phyloP scores from a whole-genome alignment of 2,329 filamentous ascomycete genomes.

The Raffaelea deltoideospora region DNA sequence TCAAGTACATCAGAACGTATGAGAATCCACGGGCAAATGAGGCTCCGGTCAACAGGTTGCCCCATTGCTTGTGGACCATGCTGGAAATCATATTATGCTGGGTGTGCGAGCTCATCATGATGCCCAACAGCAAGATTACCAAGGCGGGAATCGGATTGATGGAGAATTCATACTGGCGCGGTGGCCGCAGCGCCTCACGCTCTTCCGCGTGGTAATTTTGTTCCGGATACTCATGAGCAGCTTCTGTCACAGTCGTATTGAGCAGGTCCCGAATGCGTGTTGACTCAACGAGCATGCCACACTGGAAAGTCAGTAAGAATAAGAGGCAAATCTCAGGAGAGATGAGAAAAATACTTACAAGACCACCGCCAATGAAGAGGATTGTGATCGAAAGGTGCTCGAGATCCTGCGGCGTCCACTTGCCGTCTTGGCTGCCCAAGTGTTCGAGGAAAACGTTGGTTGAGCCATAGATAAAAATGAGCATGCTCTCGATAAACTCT shows the following conservation, averaged over 20 bases:
- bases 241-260: slow-evolving; percentile 32
- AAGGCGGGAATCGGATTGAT: slow-evolving; percentile 81
- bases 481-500: slow-evolving; percentile 77
- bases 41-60: slow-evolving; percentile 66
- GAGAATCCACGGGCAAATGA: slow-evolving; percentile 64
- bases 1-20: slow-evolving; percentile 66
- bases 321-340: neutral
- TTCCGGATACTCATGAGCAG: slow-evolving; percentile 16
- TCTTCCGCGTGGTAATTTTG: slow-evolving; percentile 26
- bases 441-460: slow-evolving; percentile 92
- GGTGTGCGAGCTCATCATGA: slow-evolving; percentile 93
- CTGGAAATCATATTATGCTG: slow-evolving; percentile 70
- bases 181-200: slow-evolving; percentile 36
- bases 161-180: slow-evolving; percentile 56
- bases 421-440: slow-evolving; percentile 51
- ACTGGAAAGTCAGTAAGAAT: slow-evolving; percentile 22
- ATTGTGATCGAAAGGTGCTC: slow-evolving; percentile 89
- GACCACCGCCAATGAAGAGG: slow-evolving; percentile 82
- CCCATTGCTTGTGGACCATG: slow-evolving; percentile 94
- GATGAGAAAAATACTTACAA: slow-evolving; percentile 38
- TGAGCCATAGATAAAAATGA: slow-evolving; percentile 80
- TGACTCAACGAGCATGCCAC: slow-evolving; percentile 78
- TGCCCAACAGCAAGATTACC: slow-evolving; percentile 71
- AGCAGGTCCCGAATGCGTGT: slow-evolving; percentile 50
- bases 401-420: slow-evolving; percentile 65